Percentiles rank a stretch among this genome's conserved stretches.
phyloP scores from a whole-genome alignment of 192 early-diverging fungal genomes.

The Pilobolus umbonatus region DNA sequence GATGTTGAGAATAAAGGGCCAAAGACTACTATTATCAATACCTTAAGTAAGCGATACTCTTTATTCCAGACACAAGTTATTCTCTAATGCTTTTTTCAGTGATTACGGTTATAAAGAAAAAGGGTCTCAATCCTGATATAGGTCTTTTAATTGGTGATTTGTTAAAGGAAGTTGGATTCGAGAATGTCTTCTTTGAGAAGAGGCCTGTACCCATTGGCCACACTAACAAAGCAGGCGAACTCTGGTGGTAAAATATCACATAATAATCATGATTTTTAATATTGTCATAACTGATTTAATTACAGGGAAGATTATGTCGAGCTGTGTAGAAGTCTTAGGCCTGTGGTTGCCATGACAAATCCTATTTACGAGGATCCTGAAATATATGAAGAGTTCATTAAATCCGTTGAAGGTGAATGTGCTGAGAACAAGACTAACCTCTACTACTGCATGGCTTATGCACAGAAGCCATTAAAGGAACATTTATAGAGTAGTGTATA shows the following conservation, averaged over 20 bases:
- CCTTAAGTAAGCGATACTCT: too few species aligned
- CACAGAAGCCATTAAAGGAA: too few species aligned
- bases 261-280: too few species aligned
- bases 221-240: background rate
- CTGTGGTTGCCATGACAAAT: background rate
- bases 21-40: too few species aligned
- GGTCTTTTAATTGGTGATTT: background rate
- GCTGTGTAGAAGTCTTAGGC: background rate
- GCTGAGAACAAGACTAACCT: too few species aligned
- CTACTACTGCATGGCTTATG: too few species aligned
- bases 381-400: background rate
- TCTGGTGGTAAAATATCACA: background rate
- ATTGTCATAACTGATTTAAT: too few species aligned
- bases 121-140: background rate
- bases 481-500: too few species aligned
- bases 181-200: background rate
- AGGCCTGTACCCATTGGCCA: background rate
- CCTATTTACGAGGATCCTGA: background rate
- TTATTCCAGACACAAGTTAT: background rate
- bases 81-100: background rate
- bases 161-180: background rate
- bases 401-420: conserved; percentile 25
- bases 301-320: too few species aligned
- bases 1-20: background rate
- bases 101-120: background rate